These are phyloP conservation scores for Diaporthe sp. DNA, from an alignment of 2,329 filamentous ascomycete genomes.

Conservation along the genomic window DNA sequence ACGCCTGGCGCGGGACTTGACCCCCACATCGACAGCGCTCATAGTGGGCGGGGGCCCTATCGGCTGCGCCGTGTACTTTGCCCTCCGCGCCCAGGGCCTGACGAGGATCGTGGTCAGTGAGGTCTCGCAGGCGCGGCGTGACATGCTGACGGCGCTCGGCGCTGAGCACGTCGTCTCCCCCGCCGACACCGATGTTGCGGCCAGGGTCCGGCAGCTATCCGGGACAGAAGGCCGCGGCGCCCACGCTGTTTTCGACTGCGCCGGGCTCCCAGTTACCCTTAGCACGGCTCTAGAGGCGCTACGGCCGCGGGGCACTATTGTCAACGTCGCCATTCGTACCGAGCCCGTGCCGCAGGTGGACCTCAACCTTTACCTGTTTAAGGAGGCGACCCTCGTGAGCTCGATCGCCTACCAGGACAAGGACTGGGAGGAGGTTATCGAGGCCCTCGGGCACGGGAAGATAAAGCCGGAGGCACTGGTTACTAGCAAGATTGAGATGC, in stretches of 20 bases:
- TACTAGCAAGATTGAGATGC: conserved; percentile 63
- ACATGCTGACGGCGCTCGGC: conserved; percentile 65
- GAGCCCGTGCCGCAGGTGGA: conserved; percentile 59
- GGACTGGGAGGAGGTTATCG: conserved; percentile 44
- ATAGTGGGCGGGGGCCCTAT: conserved; percentile 74
- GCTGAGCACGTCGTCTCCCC: conserved; percentile 51
- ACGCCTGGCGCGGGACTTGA: conserved; percentile 42
- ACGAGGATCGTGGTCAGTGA: conserved; percentile 72
- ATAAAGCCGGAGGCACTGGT: conserved; percentile 66
- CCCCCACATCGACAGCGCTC: conserved; percentile 61
- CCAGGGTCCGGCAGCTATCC: conserved; percentile 31
- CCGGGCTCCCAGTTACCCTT: conserved; percentile 56
- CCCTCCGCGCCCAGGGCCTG: conserved; percentile 65
- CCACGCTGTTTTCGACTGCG: conserved; percentile 44
- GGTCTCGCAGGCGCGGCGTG: conserved; percentile 62
- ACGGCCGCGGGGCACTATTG: conserved; percentile 43
- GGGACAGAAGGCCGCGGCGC: conserved; percentile 38
- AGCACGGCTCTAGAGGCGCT: conserved; percentile 45
- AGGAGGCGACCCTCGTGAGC: conserved; percentile 47
- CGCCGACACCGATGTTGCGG: conserved; percentile 39
- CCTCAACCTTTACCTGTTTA: conserved; percentile 66
- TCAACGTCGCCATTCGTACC: conserved; percentile 45
- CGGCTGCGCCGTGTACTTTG: conserved; percentile 70
- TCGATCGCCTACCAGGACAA: conserved; percentile 44
- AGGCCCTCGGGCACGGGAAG: conserved; percentile 41